Conservation (phyloP, 2,329 filamentous ascomycete genomes). For the Phialophora tarda region DNA sequence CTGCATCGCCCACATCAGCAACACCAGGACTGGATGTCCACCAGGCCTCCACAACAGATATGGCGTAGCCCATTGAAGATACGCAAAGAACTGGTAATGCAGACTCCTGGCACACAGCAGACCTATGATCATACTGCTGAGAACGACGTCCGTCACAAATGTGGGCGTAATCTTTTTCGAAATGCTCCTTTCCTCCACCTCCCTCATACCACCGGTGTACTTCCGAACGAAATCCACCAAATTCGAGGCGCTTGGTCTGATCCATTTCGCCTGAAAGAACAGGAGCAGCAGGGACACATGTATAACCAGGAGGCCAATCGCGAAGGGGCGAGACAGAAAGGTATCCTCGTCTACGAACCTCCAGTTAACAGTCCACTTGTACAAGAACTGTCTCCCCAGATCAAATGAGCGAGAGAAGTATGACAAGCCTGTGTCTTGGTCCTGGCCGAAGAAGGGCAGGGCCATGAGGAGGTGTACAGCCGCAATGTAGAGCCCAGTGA, state of each 20-base stretch:
- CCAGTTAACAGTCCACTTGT: constrained; percentile 99
- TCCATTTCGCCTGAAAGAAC: constrained; percentile 74
- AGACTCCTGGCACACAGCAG: constrained; percentile 85
- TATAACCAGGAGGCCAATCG: constrained; percentile 66
- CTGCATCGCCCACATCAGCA: constrained; percentile 74
- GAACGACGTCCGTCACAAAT: constrained; percentile 76
- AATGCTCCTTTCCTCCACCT: constrained; percentile 42
- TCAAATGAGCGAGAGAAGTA: constrained; percentile 89
- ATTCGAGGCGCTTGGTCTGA: constrained; percentile 65
- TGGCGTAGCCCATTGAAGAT: constrained; percentile 86
- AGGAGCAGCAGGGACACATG: constrained; percentile 69
- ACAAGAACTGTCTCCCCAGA: constrained; percentile 86
- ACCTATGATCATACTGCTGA: constrained; percentile 77
- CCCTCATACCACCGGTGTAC: constrained; percentile 45
- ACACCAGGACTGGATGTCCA: constrained; percentile 69
- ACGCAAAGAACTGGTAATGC: constrained; percentile 95
- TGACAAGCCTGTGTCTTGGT: constrained; percentile 48
- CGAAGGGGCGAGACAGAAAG: constrained; percentile 76
- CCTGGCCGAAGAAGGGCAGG: constrained; percentile 24
- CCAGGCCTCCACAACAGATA: constrained; percentile 83
- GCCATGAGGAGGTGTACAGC: constrained; percentile 71
- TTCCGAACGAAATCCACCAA: constrained; percentile 62
- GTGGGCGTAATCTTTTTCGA: constrained; percentile 65
- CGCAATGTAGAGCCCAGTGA: constrained; percentile 71
- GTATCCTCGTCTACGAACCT: constrained; percentile 83